Evolutionary conservation across 129 eudicot genomes (phyloP).

Genomic region (Chrysanthemum lavandulifolium): DNA sequence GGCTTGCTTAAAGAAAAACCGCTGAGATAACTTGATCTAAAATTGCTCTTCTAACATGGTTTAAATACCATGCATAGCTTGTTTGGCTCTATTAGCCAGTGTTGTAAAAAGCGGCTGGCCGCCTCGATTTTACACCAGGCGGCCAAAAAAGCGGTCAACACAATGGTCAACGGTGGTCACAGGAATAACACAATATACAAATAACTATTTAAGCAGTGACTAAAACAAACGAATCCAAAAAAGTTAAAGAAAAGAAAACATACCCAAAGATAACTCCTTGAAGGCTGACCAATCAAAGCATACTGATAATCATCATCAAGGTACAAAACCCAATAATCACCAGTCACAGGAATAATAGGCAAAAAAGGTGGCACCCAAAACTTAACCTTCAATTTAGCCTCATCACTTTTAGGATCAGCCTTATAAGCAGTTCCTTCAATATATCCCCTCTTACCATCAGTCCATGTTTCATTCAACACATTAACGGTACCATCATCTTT

Average conservation of each 20-base stretch:
- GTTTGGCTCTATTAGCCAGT: too few relatives aligned
- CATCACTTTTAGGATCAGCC: conserved; percentile 71
- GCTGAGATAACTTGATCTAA: too few relatives aligned
- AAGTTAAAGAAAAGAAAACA: conserved; percentile 4
- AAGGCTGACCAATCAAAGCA: conserved; percentile 81
- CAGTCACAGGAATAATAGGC: conserved; percentile 74
- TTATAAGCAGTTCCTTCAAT: conserved; percentile 84
- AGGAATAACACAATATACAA: too few relatives aligned
- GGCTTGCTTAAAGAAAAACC: too few relatives aligned
- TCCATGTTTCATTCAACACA: conserved; percentile 91
- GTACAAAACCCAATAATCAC: conserved; percentile 83
- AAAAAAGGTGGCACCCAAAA: conserved; percentile 90
- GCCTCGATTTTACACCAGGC: too few relatives aligned
- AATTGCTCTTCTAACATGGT: too few relatives aligned
- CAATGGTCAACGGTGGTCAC: too few relatives aligned
- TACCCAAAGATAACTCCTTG: conserved; percentile 64
- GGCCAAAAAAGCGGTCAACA: too few relatives aligned
- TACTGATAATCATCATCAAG: conserved; percentile 67
- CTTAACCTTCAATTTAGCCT: conserved; percentile 86
- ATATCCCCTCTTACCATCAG: conserved; percentile 55
- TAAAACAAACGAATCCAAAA: neutral
- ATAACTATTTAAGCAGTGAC: too few relatives aligned
- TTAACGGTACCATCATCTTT: conserved; percentile 56
- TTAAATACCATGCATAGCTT: too few relatives aligned
- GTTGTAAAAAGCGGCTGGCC: too few relatives aligned